Evolutionary conservation across 441 rosid species (phyloP).

Genomic region (Omphalea diandra): DNA sequence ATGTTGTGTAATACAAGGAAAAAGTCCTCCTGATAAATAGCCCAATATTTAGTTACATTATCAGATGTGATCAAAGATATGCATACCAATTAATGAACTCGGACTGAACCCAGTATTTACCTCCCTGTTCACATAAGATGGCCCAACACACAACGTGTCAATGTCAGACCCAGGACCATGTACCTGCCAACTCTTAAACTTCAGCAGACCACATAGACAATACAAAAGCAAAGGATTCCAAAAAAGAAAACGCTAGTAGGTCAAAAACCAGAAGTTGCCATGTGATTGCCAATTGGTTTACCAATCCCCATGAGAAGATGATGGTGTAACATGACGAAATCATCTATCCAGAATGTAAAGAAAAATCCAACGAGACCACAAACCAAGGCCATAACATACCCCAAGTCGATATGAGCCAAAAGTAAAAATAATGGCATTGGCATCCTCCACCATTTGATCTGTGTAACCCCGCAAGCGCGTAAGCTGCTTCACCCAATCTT

Average conservation of each 20-base stretch:
- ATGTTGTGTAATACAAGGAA: conserved; percentile 51
- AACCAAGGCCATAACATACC: conserved; percentile 25
- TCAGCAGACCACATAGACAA: not conserved
- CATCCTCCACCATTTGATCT: conserved; percentile 73
- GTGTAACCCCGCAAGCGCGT: conserved; percentile 58
- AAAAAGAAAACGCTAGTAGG: not conserved
- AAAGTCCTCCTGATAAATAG: conserved; percentile 53
- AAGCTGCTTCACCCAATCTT: conserved; percentile 64
- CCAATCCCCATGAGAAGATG: conserved; percentile 1
- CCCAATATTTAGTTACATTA: conserved; percentile 1
- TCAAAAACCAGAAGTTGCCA: not conserved
- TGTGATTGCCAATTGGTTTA: not conserved
- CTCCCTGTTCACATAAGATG: conserved; percentile 67
- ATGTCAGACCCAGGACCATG: conserved; percentile 76
- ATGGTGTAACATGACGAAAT: not conserved
- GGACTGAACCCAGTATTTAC: conserved; percentile 26
- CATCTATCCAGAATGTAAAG: not conserved
- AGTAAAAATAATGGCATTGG: conserved; percentile 64
- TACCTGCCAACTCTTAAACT: conserved; percentile 39
- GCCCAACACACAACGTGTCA: conserved; percentile 70
- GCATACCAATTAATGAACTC: conserved; percentile 3
- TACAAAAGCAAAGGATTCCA: not conserved
- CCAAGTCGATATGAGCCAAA: conserved; percentile 77
- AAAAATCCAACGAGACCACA: not conserved
- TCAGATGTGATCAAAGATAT: not conserved